Percentiles rank a stretch among this genome's conserved stretches.
Conservation (phyloP, 2,329 filamentous ascomycete species). For the Fusarium pseudonygamai region DNA sequence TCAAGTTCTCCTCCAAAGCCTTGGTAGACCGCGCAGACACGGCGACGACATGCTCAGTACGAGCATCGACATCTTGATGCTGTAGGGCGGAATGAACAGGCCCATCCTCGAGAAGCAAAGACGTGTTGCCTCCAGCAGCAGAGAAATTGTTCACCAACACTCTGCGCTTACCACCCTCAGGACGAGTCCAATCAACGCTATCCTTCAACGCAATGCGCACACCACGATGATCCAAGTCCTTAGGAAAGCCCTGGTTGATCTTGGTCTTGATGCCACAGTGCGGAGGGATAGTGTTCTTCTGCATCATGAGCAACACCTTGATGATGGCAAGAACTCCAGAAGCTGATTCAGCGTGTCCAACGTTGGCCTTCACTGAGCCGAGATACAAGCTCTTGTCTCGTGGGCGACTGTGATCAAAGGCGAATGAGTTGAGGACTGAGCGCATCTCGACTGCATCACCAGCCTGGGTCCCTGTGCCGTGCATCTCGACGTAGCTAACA, state of each 20-base stretch:
- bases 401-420: constrained; percentile 56
- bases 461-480: constrained; percentile 88
- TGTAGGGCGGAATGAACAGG: background rate
- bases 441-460: constrained; percentile 87
- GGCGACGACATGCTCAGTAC: background rate
- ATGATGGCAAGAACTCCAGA: background rate
- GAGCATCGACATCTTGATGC: background rate
- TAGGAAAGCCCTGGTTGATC: background rate
- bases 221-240: background rate
- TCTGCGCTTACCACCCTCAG: background rate
- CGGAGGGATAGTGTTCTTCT: background rate
- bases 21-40: background rate
- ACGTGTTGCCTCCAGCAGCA: background rate
- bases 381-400: constrained; percentile 64
- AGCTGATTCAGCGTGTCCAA: constrained; percentile 62
- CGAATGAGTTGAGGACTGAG: constrained; percentile 71
- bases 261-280: constrained; percentile 38
- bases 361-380: constrained; percentile 71
- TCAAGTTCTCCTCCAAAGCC: background rate
- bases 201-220: background rate
- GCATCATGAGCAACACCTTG: background rate
- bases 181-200: background rate
- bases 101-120: background rate
- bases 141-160: background rate
- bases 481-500: constrained; percentile 88